Base-by-base conservation (phyloP, 2,329 filamentous ascomycete genomes). In the Fusarium coicis region DNA sequence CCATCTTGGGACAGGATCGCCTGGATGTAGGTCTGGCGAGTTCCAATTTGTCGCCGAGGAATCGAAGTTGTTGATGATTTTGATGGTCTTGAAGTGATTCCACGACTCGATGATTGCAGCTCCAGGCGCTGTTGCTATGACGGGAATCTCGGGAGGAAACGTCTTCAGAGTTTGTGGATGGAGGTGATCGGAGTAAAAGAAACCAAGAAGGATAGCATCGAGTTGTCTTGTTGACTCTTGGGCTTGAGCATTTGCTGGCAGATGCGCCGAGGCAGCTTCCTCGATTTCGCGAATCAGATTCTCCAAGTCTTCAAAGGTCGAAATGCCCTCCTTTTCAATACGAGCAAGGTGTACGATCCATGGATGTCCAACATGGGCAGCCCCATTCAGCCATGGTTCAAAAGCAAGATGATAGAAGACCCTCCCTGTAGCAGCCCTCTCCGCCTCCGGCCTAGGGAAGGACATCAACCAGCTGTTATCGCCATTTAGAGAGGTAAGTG, bases 391-490 rank as follows among this genome's bases (percentile, higher is more conserved):
- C 80, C 80, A 82, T 2, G 81, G 80, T 19, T 82, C 81, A 19
- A 76, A 76, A 16, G 79, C 78, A 10, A 82, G 57, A 44, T 82
- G 81, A 55, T 76, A 81, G 65, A 77, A 82, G 4, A 60, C 68
- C 50, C 77, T 78, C 16, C 74, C 70, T 7, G 53, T 46, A 9
- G 66, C 47, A 4, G 49, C 60, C 18, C 66, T 73, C 19, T 80
- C 79, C 16, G 60, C 39, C 15, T 55, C 46, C 7, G 79, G 80
- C 10, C 76, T 76, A 5, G 80, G 80, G 43, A 82, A 77, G 11
- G 80, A 81, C 37, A 82, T 63, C 5, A 82, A 67, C 81, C 81
- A 82, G 37, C 79, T 79, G 21, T 79, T 79, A 50, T 82, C 80
- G 10, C 80, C 80, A 56, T 82, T 82, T 11, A 82, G 67, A 12